Base-by-base conservation (phyloP, 2,329 filamentous ascomycete species). In the Trichoderma sp. region DNA sequence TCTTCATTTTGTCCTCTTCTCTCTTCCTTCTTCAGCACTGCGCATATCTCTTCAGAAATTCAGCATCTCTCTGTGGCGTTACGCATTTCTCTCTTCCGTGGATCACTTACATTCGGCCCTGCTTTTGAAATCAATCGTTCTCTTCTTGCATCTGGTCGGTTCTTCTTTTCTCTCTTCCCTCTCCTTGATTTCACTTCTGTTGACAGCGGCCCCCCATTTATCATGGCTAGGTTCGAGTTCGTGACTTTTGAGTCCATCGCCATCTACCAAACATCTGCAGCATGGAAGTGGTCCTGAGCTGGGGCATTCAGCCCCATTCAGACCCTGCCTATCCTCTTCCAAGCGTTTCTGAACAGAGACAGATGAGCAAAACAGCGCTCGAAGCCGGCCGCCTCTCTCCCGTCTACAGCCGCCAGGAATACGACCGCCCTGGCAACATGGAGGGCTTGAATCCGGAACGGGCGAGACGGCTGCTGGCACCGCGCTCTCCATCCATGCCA, bases 371-470 rank as follows among this genome's bases (percentile, higher is more conserved):
- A 16, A 16, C n/a, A 19, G 14, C 10, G 0, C 24, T 29, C 5
- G 40, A 52, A 14, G 24, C 21, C 11, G 37, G 35, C 24, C 52
- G 61, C 16, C 61, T 64, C 19, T 13, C 52, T n/a, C 40, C 52
- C 19, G 43, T 56, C 19, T 4, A 55, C n/a, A 5, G 29, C 14
- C 27, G 16, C 55, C 3, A 7, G 14, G 8, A 29, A 16, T 7
- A 29, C 5, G 14, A 33, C 3, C 16, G 47, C 13, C 43, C 56
- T 4, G 10, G 24, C 37, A 35, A 43, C n/a, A 63, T 70, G 69
- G 69, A 68, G 19, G 65, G 65, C 4, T 75, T 77, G 73, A 77
- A 77, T 56, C 77, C 76, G 35, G 74, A 76, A 68, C 74, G 76
- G 16, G 72, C 58, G 7, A 64, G 59, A 55, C 76, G 64, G 2